phyloP scores from a whole-genome alignment of 1,139 yeast species.

The Yamadazyma songkhlaensis region DNA sequence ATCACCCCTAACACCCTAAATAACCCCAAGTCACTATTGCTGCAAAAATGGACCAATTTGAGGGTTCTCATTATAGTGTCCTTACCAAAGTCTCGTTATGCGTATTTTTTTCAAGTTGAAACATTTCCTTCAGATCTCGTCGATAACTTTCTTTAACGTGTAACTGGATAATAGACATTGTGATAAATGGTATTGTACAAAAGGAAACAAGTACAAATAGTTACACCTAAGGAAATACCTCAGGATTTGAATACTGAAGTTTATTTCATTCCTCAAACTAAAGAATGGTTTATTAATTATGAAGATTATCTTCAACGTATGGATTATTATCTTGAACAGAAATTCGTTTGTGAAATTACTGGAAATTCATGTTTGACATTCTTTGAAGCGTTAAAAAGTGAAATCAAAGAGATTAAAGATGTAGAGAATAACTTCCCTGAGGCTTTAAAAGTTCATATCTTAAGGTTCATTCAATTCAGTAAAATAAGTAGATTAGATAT shows the following conservation, averaged over 20 bases:
- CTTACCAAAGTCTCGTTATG: conserved; percentile 1
- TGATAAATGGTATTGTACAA: conserved; percentile 61
- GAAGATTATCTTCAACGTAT: conserved; percentile 68
- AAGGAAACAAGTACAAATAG: conserved; percentile 63
- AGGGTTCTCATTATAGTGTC: neutral
- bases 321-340: conserved; percentile 69
- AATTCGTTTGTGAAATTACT: conserved; percentile 93
- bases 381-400: conserved; percentile 84
- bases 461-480: conserved; percentile 80
- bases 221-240: conserved; percentile 57
- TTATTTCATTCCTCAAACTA: conserved; percentile 79
- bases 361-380: conserved; percentile 90
- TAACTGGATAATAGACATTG: neutral
- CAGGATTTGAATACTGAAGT: conserved; percentile 52
- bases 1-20: too few relatives aligned
- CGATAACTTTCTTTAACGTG: neutral
- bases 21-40: too few relatives aligned
- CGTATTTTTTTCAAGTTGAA: conserved; percentile 1
- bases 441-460: conserved; percentile 85
- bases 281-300: conserved; percentile 80
- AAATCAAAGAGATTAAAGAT: conserved; percentile 59
- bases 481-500: conserved; percentile 81
- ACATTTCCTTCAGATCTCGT: neutral
- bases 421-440: conserved; percentile 88
- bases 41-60: too few relatives aligned